These are phyloP conservation scores for Talaromyces wortmannii DNA, from an alignment of 495 filamentous ascomycete genomes.

Conservation along the genomic window DNA sequence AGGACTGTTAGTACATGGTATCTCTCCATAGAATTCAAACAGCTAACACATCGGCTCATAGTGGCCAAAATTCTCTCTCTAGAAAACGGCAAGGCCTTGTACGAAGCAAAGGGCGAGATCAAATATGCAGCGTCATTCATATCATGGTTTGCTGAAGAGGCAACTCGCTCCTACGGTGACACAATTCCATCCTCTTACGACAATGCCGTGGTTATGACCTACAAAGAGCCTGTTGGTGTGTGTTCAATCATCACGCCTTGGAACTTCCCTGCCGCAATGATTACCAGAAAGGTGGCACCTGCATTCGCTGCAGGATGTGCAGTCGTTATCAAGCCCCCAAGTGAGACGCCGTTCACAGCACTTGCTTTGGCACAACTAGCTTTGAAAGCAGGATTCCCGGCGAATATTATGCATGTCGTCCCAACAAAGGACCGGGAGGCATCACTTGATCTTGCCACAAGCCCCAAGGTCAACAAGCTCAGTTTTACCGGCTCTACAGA, in stretches of 20 bases:
- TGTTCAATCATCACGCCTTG: slow-evolving; percentile 94
- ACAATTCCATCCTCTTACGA: slow-evolving; percentile 60
- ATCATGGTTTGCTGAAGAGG: slow-evolving; percentile 63
- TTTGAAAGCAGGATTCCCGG: slow-evolving; percentile 37
- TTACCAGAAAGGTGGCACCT: slow-evolving; percentile 81
- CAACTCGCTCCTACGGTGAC: slow-evolving; percentile 50
- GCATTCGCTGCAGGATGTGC: slow-evolving; percentile 80
- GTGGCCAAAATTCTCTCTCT: slow-evolving; percentile 8
- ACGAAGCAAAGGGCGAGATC: slow-evolving; percentile 55
- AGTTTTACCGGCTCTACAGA: slow-evolving; percentile 24
- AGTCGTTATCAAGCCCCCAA: slow-evolving; percentile 76
- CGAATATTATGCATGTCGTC: slow-evolving; percentile 11
- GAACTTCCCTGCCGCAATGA: slow-evolving; percentile 82
- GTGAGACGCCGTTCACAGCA: slow-evolving; percentile 80
- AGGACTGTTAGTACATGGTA: no score
- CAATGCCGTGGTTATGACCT: slow-evolving; percentile 65
- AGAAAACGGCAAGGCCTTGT: slow-evolving; percentile 59
- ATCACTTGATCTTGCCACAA: slow-evolving; percentile 13
- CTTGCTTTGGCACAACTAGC: slow-evolving; percentile 78
- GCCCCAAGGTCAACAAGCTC: slow-evolving; percentile 41
- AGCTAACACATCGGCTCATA: slow-evolving; percentile 16
- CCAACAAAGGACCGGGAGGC: slow-evolving; percentile 19
- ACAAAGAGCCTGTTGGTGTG: slow-evolving; percentile 86
- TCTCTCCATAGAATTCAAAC: slow-evolving; percentile 68
- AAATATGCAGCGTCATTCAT: slow-evolving; percentile 56